Base-by-base conservation (phyloP, 73 alveolate genomes). In the Durusdinium trenchii region DNA sequence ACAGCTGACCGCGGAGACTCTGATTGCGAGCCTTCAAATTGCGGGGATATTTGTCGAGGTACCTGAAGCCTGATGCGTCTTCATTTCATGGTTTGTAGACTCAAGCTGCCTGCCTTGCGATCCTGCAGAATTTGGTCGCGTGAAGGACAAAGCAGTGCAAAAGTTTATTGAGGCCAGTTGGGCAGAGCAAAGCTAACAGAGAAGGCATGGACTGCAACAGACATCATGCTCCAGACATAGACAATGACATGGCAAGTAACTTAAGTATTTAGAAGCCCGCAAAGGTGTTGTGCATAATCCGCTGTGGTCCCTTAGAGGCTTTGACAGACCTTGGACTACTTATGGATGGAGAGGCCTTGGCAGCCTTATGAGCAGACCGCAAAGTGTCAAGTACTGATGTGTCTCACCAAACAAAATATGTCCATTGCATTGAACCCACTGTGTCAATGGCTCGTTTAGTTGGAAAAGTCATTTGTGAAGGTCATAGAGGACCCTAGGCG, bases 401-500 rank as follows among this genome's bases (percentile, higher is more conserved):
- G 64, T 20, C 9, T 54, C 64, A 54, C 64, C 64, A 12, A 20
- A 20, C 9, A 12, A 20, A 9, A 54, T 54, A 20, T 20, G 9
- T 9, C 28, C 28, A 54, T 54, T 54, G 64, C 20, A 20, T 54
- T 12, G 64, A 9, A 54, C 64, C 9, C 64, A 54, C 64, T 54
- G 28, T 54, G 64, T 12, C 64, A 54, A 54, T 9, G 20, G 20
- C 9, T 20, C 20, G 28, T 54, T 54, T 9, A 54, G 20, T 54
- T 54, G 64, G 28, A 54, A 54, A 54, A 12, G 9, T n/a, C 18
- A 18, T 10, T 2, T 48, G 23, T 28, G 50, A 14, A 90, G 96
- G 96, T 90, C 3, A 10, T 90, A 52, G 96, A 62, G 36, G 86
- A 90, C 48, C 96, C 96, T 28, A 78, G 96, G 38, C 69, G 96